Base-by-base conservation (phyloP, 2,329 filamentous ascomycete species). In the Penicillium sp. region DNA sequence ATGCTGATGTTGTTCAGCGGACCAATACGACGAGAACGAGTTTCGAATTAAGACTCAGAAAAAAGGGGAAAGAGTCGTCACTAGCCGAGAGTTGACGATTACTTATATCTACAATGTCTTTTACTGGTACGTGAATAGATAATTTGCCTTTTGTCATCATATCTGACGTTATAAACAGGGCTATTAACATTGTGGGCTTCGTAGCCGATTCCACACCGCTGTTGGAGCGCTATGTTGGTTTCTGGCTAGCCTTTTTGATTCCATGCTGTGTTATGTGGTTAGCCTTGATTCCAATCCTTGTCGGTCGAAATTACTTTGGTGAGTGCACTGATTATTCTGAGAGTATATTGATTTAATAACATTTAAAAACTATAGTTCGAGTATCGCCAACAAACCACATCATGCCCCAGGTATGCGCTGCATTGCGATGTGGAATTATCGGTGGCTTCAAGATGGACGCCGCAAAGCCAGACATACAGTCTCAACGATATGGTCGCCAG, bases 31-130 rank as follows among this genome's bases (percentile, higher is more conserved):
- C 16, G 37, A 54, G 28, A 8, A 21, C 3, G 43, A 49, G 11
- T 44, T 42, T 16, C 36, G 31, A 16, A 48, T 58, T 11, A 33
- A 26, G 7, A 44, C 28, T 16, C n/a, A 34, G 36, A 65, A 61
- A 2, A n/a, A 23, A 7, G 70, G 71, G n/a, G 67, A 73, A 48
- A 51, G 48, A 33, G 71, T 74, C n/a, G 50, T 75, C n/a, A 65
- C 60, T 2, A 68, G 72, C 40, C 62, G 67, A 14, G 55, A 67
- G 5, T 59, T 72, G 4, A 76, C 73, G 0, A 50, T 75, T 0
- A 67, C 71, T 44, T 75, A 70, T 55, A 73, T 76, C 13, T 77
- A 72, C 61, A 74, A 71, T 42, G 46, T 73, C 1, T 72, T 70
- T 51, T 77, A 73, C 52, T 76, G 74, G 74, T 72, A 23, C 34